These are phyloP conservation scores for Scutellaria minor DNA, from an alignment of 257 asterid species.

Conservation along the genomic window DNA sequence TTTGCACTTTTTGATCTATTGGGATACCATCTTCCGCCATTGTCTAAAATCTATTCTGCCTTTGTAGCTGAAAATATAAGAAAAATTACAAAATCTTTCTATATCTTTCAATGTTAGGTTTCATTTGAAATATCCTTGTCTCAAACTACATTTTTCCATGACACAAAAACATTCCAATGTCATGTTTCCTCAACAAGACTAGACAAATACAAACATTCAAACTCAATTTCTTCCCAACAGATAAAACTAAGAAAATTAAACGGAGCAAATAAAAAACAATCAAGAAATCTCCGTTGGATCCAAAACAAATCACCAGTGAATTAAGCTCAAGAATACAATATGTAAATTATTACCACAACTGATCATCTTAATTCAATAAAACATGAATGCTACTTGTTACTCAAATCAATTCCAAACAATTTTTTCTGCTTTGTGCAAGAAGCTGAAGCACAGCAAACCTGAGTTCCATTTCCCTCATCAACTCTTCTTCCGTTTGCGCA, in stretches of 20 bases:
- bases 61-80: too few species aligned
- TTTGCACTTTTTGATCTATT: too few species aligned
- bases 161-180: too few species aligned
- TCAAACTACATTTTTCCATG: too few species aligned
- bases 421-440: conserved; percentile 24
- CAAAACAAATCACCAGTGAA: neutral
- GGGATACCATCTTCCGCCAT: too few species aligned
- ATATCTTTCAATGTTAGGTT: too few species aligned
- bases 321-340: neutral
- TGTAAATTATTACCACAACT: neutral
- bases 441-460: conserved; percentile 46
- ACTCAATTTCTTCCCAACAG: neutral
- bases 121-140: too few species aligned
- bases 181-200: too few species aligned
- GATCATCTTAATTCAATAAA: neutral
- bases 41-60: too few species aligned
- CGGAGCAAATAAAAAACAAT: neutral
- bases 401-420: neutral
- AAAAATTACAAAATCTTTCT: too few species aligned
- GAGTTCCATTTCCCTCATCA: conserved; percentile 39
- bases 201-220: too few species aligned
- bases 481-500: conserved; percentile 36
- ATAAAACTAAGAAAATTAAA: neutral
- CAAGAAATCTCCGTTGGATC: neutral
- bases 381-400: neutral